Conservation (phyloP, 1,284 basidiomycete genomes). For the Tilletiopsis washingtonensis region DNA sequence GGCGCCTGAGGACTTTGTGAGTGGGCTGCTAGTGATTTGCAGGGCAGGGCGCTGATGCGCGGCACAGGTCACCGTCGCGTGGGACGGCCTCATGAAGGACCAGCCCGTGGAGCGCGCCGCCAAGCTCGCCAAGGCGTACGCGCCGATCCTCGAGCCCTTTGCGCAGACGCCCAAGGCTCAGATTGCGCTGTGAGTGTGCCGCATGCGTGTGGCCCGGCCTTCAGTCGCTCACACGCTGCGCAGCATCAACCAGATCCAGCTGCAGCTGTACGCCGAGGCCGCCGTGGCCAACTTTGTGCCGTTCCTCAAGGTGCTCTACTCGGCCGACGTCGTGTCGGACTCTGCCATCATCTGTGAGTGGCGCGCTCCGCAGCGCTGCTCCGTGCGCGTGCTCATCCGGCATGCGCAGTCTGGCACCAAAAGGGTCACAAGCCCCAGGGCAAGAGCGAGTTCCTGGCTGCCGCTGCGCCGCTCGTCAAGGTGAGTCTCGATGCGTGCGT, state of each 20-base stretch:
- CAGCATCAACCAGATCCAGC: conserved; percentile 60
- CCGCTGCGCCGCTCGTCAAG: conserved; percentile 78
- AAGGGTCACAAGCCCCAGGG: conserved; percentile 93
- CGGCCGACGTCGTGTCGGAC: conserved; percentile 85
- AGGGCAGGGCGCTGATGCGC: no score
- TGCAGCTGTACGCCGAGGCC: conserved; percentile 81
- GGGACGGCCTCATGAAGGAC: conserved; percentile 82
- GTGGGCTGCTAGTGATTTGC: no score
- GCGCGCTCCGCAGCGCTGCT: no score
- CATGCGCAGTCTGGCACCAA: conserved; percentile 66
- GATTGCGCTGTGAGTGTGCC: no score
- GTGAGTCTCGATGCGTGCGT: conserved; percentile 50
- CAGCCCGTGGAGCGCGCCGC: conserved; percentile 70
- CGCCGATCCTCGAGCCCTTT: conserved; percentile 79
- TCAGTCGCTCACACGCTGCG: no score
- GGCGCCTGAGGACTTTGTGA: conserved; percentile 59
- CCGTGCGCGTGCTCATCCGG: no score
- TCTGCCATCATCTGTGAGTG: conserved; percentile 96
- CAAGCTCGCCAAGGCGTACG: conserved; percentile 23
- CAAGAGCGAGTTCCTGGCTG: conserved; percentile 86
- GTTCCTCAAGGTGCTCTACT: conserved; percentile 81
- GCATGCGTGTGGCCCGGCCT: no score
- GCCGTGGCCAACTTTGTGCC: conserved; percentile 87
- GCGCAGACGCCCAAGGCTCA: conserved; percentile 76
- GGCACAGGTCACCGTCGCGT: conserved; percentile 62